phyloP scores from a whole-genome alignment of 306 rosid genomes.

The Pterocarpus macrocarpus region DNA sequence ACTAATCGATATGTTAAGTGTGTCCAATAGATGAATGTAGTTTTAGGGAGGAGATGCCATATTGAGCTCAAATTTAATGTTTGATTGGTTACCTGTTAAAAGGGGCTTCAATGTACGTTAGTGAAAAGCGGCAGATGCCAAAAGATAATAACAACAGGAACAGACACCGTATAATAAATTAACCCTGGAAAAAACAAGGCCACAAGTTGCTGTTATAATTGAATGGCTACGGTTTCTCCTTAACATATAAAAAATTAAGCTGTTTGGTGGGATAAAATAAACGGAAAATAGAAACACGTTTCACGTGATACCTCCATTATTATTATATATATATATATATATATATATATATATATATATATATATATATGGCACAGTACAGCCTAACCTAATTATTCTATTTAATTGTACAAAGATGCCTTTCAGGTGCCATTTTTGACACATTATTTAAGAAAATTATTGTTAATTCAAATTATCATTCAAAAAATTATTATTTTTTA shows the following conservation, averaged over 20 bases:
- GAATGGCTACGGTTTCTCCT: neutral
- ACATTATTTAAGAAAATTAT: too few relatives aligned
- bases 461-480: too few relatives aligned
- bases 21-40: neutral
- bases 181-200: neutral
- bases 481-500: too few relatives aligned
- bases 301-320: neutral
- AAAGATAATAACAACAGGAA: neutral
- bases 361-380: neutral
- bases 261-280: neutral
- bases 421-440: too few relatives aligned
- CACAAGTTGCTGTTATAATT: neutral
- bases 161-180: neutral
- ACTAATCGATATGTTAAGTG: neutral
- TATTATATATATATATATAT: too few relatives aligned
- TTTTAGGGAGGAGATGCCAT: neutral
- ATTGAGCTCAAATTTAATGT: neutral
- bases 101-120: neutral
- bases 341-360: too few relatives aligned
- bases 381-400: too few relatives aligned
- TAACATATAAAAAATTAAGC: neutral
- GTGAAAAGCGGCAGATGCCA: neutral
- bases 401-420: too few relatives aligned
- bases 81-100: conserved; percentile 1
- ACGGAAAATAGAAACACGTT: neutral